Conservation (phyloP, 805 yeast species). For the Jamesozyma lodderae region DNA sequence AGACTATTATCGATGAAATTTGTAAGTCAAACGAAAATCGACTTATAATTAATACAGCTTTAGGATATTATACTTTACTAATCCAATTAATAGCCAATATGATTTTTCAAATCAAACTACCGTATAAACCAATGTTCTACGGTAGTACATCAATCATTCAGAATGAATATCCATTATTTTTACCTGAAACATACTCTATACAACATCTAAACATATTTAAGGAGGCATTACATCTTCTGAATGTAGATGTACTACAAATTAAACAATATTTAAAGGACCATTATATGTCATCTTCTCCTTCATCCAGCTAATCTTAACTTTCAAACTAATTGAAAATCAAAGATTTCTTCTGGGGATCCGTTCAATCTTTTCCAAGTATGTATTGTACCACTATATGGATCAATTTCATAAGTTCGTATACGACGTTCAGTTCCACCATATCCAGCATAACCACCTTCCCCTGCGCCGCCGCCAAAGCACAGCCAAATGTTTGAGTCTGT, state of each 20-base stretch:
- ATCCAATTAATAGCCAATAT: constrained; percentile 15
- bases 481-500: constrained; percentile 49
- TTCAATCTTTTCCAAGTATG: constrained; percentile 69
- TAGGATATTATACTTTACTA: constrained; percentile 25
- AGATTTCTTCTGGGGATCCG: constrained; percentile 36
- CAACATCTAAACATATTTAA: constrained; percentile 10
- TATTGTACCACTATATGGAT: constrained; percentile 36
- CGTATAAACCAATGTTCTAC: constrained; percentile 17
- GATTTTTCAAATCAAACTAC: constrained; percentile 16
- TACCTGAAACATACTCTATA: constrained; percentile 10
- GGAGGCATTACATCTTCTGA: constrained; percentile 16
- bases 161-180: constrained; percentile 15
- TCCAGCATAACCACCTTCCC: constrained; percentile 96
- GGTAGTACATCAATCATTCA: constrained; percentile 25
- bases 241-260: constrained; percentile 20
- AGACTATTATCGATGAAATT: constrained; percentile 6
- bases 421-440: constrained; percentile 83
- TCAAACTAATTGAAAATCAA: constrained; percentile 43
- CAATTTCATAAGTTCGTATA: constrained; percentile 60
- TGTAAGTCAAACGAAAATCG: constrained; percentile 6
- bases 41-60: constrained; percentile 12
- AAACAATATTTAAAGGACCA: constrained; percentile 33
- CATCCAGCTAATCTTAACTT: not conserved
- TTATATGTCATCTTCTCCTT: constrained; percentile 8
- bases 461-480: constrained; percentile 90